Evolutionary conservation across 1,139 yeast genomes (phyloP).

Genomic region (Kodamaea plutei): DNA sequence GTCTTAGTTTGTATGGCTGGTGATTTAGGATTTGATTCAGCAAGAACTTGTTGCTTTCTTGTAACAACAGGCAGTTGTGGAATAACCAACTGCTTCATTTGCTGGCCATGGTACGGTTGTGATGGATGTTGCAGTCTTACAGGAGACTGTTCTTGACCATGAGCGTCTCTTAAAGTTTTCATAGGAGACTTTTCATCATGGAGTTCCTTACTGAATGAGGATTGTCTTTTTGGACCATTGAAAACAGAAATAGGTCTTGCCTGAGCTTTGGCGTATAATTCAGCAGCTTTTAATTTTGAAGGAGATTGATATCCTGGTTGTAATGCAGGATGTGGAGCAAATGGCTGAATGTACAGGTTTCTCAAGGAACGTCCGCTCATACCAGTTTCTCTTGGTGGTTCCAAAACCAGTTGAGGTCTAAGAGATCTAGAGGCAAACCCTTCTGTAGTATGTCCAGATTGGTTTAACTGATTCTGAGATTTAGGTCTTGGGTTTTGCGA

Average conservation of each 20-base stretch:
- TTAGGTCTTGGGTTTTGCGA: slow-evolving; percentile 2
- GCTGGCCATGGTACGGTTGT: neutral
- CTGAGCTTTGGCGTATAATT: slow-evolving; percentile 48
- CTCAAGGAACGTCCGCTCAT: slow-evolving; percentile 33
- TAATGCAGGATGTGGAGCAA: slow-evolving; percentile 41
- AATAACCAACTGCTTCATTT: neutral
- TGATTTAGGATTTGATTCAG: neutral
- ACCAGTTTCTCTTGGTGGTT: slow-evolving; percentile 13
- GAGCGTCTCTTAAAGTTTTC: slow-evolving; percentile 4
- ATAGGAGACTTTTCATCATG: slow-evolving; percentile 11
- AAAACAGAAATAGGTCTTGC: slow-evolving; percentile 38
- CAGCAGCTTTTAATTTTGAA: slow-evolving; percentile 43
- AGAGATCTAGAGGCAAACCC: slow-evolving; percentile 21
- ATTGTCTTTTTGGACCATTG: slow-evolving; percentile 36
- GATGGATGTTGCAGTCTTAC: neutral
- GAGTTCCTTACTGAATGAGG: slow-evolving; percentile 50
- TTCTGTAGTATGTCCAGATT: slow-evolving; percentile 5
- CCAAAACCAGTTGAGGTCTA: slow-evolving; percentile 30
- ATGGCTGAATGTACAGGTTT: slow-evolving; percentile 37
- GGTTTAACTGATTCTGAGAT: slow-evolving; percentile 4
- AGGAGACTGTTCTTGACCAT: neutral
- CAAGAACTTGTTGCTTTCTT: slow-evolving; percentile 7
- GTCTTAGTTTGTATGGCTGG: slow-evolving; percentile 1
- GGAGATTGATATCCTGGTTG: slow-evolving; percentile 40
- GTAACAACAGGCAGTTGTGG: slow-evolving; percentile 2